Evolutionary conservation across 495 filamentous ascomycete species (phyloP), one percentile per base, ranked within the genome.

Genomic region (Penicillium chermesinum): DNA sequence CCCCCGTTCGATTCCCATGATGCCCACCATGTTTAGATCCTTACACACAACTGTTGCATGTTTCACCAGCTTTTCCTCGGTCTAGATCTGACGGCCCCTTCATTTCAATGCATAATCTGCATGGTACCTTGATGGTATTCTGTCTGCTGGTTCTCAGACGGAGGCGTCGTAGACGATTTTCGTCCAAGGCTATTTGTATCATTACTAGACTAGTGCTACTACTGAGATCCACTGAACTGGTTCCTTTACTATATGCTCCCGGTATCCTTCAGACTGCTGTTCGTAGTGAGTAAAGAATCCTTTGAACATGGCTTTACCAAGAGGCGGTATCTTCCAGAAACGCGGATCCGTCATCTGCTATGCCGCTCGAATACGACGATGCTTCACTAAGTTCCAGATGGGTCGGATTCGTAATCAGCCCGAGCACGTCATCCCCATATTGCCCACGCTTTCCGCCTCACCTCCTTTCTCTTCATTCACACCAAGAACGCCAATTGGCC

Each of bases 1-100:
- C 69, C 61, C 67, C 64, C 53, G 50, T 49, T 57, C 50, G 55
- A 30, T 30, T 63, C 66, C 57, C 55, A 40, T 68, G 48, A 62
- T 65, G 63, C n/a, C 33, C 22, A 27, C 15, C 32, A 17, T 35
- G 51, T 27, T 19, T 45, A 52, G 32, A 53, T 49, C 52, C 52
- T 54, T 54, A 49, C 51, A 58, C 53, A 22, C 51, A 39, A 47
- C 46, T 33, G 30, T 17, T 44, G 44, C 41, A 9, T 53, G 48
- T 55, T 52, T 54, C 41, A 41, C 55, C 52, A 56, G 48, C 39
- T 19, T 21, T 20, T 44, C 27, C 38, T 51, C 40, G 32, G 22
- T 7, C 34, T 13, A 22, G 32, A 3, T 27, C 16, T 2, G 19
- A 41, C 12, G 18, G 4, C 5, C 39, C 25, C 13, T 40, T 20